phyloP scores from a whole-genome alignment of 805 yeast species.

The Kodamaea hsintzibuensis region DNA sequence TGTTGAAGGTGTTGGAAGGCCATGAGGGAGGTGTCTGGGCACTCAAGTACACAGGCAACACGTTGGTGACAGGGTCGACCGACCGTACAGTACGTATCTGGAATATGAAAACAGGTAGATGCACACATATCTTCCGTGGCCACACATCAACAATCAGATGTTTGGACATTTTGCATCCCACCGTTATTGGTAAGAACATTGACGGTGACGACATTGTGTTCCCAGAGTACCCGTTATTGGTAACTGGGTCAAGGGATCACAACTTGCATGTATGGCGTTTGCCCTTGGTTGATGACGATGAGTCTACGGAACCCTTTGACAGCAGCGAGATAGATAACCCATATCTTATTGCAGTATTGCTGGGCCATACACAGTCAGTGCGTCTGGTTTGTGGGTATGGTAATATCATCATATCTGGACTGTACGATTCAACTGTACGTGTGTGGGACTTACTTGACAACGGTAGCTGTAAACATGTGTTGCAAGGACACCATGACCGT shows the following conservation, averaged over 20 bases:
- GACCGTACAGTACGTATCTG: slow-evolving; percentile 93
- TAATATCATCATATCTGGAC: slow-evolving; percentile 80
- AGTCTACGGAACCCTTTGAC: slow-evolving; percentile 34
- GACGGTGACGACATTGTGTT: slow-evolving; percentile 55
- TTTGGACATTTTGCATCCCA: slow-evolving; percentile 76
- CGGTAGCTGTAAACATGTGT: slow-evolving; percentile 57
- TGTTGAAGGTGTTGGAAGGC: slow-evolving; percentile 65
- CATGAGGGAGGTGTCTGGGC: slow-evolving; percentile 99
- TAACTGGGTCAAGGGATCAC: slow-evolving; percentile 48
- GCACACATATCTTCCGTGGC: slow-evolving; percentile 90
- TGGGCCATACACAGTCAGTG: slow-evolving; percentile 69
- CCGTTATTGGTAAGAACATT: slow-evolving; percentile 60
- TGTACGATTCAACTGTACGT: slow-evolving; percentile 85
- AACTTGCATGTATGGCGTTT: slow-evolving; percentile 50
- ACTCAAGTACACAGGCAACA: slow-evolving; percentile 77
- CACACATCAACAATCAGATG: slow-evolving; percentile 94
- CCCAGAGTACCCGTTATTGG: slow-evolving; percentile 67
- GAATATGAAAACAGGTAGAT: slow-evolving; percentile 81
- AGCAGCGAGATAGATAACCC: slow-evolving; percentile 50
- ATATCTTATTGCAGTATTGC: slow-evolving; percentile 63
- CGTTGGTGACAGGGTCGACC: slow-evolving; percentile 90
- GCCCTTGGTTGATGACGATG: slow-evolving; percentile 51
- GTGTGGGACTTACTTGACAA: slow-evolving; percentile 83
- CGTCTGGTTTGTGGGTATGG: slow-evolving; percentile 88
- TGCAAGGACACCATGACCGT: slow-evolving; percentile 82